phyloP scores from a whole-genome alignment of 2,329 filamentous ascomycete genomes.

The Scortechinia acanthostroma region DNA sequence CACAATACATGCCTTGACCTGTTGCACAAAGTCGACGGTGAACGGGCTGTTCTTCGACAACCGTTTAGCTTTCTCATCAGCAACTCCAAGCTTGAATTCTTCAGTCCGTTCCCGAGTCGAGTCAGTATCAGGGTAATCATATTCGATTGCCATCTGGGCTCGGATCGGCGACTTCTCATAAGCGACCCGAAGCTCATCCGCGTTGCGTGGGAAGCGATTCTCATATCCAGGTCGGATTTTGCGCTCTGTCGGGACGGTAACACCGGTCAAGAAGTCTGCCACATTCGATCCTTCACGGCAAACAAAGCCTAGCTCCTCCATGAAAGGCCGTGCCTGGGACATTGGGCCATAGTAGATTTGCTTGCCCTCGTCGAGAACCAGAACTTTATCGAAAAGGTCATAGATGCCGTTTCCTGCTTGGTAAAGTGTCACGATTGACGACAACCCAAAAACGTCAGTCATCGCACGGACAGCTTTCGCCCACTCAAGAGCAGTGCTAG shows the following conservation, averaged over 20 bases:
- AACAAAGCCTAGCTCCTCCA: conserved; percentile 57
- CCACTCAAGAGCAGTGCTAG: conserved; percentile 55
- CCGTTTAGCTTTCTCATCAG: conserved; percentile 42
- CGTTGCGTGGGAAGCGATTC: conserved; percentile 32
- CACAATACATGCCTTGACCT: conserved; percentile 45
- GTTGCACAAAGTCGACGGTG: conserved; percentile 42
- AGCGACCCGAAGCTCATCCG: conserved; percentile 29
- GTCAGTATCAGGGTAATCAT: conserved; percentile 42
- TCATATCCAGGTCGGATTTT: conserved; percentile 38
- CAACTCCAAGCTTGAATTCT: conserved; percentile 43
- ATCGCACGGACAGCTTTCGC: conserved; percentile 52
- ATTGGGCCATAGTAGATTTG: conserved; percentile 59
- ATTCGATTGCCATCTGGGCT: conserved; percentile 41
- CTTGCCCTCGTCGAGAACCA: conserved; percentile 60
- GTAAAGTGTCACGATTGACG: conserved; percentile 59
- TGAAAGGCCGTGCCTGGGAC: conserved; percentile 50
- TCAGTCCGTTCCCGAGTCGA: conserved; percentile 37
- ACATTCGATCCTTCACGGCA: conserved; percentile 56
- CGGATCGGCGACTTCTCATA: conserved; percentile 46
- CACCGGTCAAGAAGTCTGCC: conserved; percentile 59
- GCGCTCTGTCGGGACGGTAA: conserved; percentile 63
- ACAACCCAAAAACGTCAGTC: conserved; percentile 52
- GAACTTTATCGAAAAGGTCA: conserved; percentile 63
- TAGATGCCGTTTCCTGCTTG: conserved; percentile 68
- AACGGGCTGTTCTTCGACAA: conserved; percentile 44